Evolutionary conservation across 495 filamentous ascomycete species (phyloP), one percentile per base, ranked within the genome.

Genomic region (Hypoxylon lenormandii): DNA sequence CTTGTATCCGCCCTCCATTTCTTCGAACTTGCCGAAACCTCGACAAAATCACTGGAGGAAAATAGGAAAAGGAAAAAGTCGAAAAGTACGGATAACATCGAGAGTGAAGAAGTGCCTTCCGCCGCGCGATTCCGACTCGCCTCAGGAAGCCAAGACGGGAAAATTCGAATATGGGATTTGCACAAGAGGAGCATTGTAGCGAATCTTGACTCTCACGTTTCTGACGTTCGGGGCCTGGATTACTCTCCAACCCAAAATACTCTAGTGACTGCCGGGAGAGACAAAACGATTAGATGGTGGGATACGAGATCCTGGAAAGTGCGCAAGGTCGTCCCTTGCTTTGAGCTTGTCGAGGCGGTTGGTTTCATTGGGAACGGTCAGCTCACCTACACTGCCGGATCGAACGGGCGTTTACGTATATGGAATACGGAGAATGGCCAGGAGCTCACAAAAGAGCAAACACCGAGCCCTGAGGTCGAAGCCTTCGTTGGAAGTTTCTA

Each of bases 201-300:
- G 0, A 86, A 90, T 13, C 83, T 98, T 49, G 92, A 97, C 58
- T 92, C 92, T 1, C 95, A 99, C 77, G 92, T 96, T 38, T 97
- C 95, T 22, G 90, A 97, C 72, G 89, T 99, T 19, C 90, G 92
- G 59, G 86, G 87, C 60, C 77, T 99, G 23, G 91, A 93, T 60
- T 98, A 89, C 77, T 94, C 91, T 4, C 75, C 83, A 0, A 76
- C 88, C 55, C 87, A 92, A 64, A 89, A 92, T 76, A 83, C 87
- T 11, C 79, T 99, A 40, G 81, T 97, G 5, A 94, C 91, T n/a
- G 93, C 89, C n/a, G 89, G 92, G 73, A 84, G 95, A 79, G 95
- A 99, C 81, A 95, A 96, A 78, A 97, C 96, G 0, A 87, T 93
- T 37, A 95, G 94, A 51, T 77, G 96, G 62, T 97, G 93, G 93